A percentile compares a stretch with the other conserved stretches of the same genome.
phyloP scores from a whole-genome alignment of 2,329 filamentous ascomycete genomes.

The Corynespora cassiicola region DNA sequence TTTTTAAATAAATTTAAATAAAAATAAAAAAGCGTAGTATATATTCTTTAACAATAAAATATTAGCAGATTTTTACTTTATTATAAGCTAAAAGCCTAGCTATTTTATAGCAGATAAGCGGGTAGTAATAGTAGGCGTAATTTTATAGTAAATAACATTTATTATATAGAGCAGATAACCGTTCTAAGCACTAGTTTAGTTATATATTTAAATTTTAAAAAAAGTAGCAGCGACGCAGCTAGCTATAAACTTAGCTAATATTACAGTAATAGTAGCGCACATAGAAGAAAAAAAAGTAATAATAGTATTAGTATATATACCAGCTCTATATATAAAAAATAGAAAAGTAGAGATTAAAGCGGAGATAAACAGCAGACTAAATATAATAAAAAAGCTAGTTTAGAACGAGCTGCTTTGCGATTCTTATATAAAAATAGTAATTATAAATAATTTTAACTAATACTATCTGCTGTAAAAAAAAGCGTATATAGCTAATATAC shows the following conservation, averaged over 20 bases:
- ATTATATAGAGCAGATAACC: constrained; percentile 5
- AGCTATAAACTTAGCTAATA: constrained; percentile 12
- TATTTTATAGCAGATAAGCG: constrained; percentile 9
- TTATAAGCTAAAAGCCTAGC: constrained; percentile 10
- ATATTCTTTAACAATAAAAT: constrained; percentile 12
- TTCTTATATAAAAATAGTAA: no score
- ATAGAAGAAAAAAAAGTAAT: constrained; percentile 8
- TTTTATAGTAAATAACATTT: constrained; percentile 8
- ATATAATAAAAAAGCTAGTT: constrained; percentile 12
- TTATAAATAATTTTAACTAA: no score
- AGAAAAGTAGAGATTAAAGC: constrained; percentile 8
- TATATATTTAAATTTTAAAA: constrained; percentile 6
- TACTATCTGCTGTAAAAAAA: constrained; percentile 19
- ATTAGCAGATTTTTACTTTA: constrained; percentile 14
- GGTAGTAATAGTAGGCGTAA: constrained; percentile 6
- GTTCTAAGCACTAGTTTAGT: constrained; percentile 6
- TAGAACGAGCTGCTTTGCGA: constrained; percentile 12
- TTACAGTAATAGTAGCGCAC: constrained; percentile 10
- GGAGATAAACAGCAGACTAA: constrained; percentile 12
- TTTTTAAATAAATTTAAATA: constrained; percentile 13
- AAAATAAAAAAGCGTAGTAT: constrained; percentile 11
- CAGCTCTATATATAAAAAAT: constrained; percentile 6
- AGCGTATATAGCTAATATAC: constrained; percentile 5
- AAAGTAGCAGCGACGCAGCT: constrained; percentile 10
- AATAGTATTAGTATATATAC: constrained; percentile 13